Base-by-base conservation (phyloP, 2,329 filamentous ascomycete genomes). In the Fusarium setosum region DNA sequence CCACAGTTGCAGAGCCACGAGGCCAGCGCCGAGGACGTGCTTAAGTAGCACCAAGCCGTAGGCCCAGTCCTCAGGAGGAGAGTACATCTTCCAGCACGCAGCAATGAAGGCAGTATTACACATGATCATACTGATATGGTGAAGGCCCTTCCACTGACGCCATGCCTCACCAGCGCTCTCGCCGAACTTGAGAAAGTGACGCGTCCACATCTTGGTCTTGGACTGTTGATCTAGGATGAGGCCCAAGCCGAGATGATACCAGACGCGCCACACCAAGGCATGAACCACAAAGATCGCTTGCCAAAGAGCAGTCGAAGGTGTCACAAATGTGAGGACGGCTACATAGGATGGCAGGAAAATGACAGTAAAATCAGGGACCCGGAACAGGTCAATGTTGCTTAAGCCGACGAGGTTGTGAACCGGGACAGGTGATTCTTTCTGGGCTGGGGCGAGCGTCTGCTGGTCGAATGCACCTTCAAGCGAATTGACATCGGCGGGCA, bases 81-180 rank as follows among this genome's bases (percentile, higher is more conserved):
- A 86, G 77, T 99, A 99, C 90, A 97, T 92, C 82, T 98, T 99
- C 93, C 93, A 98, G 68, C 92, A 93, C 2, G 94, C 94, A 17
- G 94, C 93, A 61, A 95, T 85, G 77, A 97, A 97, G 58, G 92
- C 95, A 18, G 90, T 86, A 73, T 97, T 95, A 78, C 92, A 95
- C 87, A 97, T 90, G 56, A 89, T 88, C 86, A 95, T 94, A 79
- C 93, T 96, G 68, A 98, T 84, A 75, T 99, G 93, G 73, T 97
- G 97, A 73, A 97, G 88, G 29, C 92, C 93, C 80, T 97, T 98
- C 96, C 96, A 99, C 76, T 99, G 95, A 56, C 91, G 90, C 96
- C 96, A 99, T 5, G 95, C 95, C 79, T 98, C 96, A 62, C 91
- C 90, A 4, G 90, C 90, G 62, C 87, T 94, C 76, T 98, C 96